These are phyloP conservation scores for Epipyxis sp. DNA, from an alignment of 108 stramenopile species.

Conservation along the genomic window DNA sequence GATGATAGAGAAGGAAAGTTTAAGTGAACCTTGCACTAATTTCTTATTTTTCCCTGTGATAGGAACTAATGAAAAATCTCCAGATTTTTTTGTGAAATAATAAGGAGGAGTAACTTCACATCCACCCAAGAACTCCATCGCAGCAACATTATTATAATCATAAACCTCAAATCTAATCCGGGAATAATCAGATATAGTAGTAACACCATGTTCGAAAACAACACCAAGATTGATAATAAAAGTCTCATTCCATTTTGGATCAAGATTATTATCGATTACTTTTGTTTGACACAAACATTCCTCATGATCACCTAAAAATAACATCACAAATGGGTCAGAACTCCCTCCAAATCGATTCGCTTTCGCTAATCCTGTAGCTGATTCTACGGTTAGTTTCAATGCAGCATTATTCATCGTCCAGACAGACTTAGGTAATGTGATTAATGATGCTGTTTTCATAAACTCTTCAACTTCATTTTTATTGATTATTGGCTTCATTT, in stretches of 20 bases:
- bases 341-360: slow-evolving; percentile 1
- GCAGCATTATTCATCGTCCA: neutral
- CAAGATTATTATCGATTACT: neutral
- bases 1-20: too few species aligned
- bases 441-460: too few species aligned
- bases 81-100: too few species aligned
- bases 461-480: too few species aligned
- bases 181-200: neutral
- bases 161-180: neutral
- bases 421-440: neutral
- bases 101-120: neutral
- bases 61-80: too few species aligned
- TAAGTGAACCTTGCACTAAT: too few species aligned
- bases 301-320: neutral
- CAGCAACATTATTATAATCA: neutral
- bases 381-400: neutral
- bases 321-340: neutral
- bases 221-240: neutral
- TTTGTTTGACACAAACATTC: too few species aligned
- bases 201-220: neutral
- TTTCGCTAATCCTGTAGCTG: neutral
- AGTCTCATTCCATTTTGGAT: neutral
- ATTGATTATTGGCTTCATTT: too few species aligned
- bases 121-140: neutral
- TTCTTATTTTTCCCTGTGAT: too few species aligned